Conservation (phyloP, 1,284 basidiomycete genomes). For the Pyrrhoderma noxium region DNA sequence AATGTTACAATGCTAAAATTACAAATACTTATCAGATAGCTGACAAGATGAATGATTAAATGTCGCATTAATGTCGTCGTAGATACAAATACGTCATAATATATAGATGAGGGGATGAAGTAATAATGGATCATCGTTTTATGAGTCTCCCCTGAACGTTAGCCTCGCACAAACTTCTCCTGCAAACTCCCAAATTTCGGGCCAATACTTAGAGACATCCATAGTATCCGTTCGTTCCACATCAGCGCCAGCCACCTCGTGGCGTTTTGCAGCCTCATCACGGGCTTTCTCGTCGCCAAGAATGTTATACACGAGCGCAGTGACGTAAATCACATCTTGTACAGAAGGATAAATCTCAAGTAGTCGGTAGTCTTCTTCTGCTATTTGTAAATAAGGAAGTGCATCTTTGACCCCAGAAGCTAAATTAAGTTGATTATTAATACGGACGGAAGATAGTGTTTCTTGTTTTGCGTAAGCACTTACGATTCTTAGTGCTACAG, state of each 20-base stretch:
- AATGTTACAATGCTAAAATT: too few species aligned
- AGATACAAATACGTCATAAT: too few species aligned
- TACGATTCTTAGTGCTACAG: constrained; percentile 21
- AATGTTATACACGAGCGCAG: constrained; percentile 66
- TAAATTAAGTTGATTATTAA: neutral
- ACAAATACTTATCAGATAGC: too few species aligned
- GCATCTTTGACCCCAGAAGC: constrained; percentile 45
- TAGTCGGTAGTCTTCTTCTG: constrained; percentile 53
- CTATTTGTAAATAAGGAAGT: constrained; percentile 49
- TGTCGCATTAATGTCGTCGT: too few species aligned
- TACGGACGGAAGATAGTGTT: neutral
- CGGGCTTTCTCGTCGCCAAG: constrained; percentile 48
- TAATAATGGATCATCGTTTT: too few species aligned
- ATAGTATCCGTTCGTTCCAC: constrained; percentile 34
- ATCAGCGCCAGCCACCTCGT: constrained; percentile 38
- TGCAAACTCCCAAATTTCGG: constrained; percentile 51
- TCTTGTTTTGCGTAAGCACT: too few species aligned
- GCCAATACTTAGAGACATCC: constrained; percentile 44
- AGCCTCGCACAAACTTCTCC: constrained; percentile 49
- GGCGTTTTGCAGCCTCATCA: constrained; percentile 44
- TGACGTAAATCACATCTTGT: constrained; percentile 61
- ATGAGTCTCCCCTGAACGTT: constrained; percentile 29
- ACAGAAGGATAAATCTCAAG: constrained; percentile 53
- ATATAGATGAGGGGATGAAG: too few species aligned
- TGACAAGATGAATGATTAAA: too few species aligned